phyloP scores from a whole-genome alignment of 768 basidiomycete genomes.

The Dacryopinax spathularia region DNA sequence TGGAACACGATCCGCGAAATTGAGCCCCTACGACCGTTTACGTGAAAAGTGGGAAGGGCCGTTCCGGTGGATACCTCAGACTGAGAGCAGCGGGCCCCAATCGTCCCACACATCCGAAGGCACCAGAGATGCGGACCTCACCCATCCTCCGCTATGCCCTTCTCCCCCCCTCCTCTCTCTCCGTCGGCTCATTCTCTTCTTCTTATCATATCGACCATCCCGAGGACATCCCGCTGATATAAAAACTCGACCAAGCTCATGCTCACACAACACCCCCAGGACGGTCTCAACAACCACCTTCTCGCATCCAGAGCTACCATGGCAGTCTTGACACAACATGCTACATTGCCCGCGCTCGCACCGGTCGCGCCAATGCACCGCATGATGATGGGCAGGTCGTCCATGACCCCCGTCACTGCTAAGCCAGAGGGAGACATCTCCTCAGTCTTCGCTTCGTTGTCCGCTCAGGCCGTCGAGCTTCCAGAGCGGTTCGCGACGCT shows the following conservation, averaged over 20 bases:
- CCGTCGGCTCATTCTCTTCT: background rate
- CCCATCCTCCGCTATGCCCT: no score
- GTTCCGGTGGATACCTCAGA: background rate
- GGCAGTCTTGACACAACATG: background rate
- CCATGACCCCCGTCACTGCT: background rate
- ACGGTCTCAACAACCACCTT: background rate
- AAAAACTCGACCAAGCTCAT: background rate
- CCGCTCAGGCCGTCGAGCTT: conserved; percentile 28
- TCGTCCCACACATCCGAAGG: no score
- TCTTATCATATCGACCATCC: background rate
- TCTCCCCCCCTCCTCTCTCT: background rate
- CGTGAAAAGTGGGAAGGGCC: background rate
- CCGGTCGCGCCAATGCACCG: background rate
- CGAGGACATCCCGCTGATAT: background rate
- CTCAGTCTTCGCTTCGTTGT: conserved; percentile 34
- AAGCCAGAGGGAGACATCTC: conserved; percentile 32
- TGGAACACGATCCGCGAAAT: background rate
- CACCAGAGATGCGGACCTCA: no score
- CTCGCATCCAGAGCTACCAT: background rate
- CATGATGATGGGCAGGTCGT: background rate
- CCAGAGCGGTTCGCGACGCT: conserved; percentile 45
- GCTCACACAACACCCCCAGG: background rate
- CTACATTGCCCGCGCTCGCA: background rate
- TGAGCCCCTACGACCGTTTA: background rate
- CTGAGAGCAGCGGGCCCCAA: no score